A percentile compares a stretch with the other conserved stretches of the same genome.
Conservation (phyloP, 768 basidiomycete species). For the Tricholoma hemisulphureum region DNA sequence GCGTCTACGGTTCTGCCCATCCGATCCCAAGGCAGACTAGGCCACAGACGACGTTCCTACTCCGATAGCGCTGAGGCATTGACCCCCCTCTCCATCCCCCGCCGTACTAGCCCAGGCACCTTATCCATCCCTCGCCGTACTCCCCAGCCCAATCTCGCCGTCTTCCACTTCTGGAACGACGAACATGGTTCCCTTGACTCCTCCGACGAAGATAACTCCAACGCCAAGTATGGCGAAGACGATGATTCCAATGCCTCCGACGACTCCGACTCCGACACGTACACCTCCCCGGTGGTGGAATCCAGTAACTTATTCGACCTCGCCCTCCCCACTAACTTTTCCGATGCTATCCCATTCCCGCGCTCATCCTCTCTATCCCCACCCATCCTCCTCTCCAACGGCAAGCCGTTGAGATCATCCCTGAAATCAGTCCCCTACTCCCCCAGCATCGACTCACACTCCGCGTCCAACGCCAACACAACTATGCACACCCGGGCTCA, state of each 20-base stretch:
- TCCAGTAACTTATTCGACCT: neutral
- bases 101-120: conserved; percentile 39
- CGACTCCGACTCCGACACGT: too few relatives aligned
- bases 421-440: conserved; percentile 64
- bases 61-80: conserved; percentile 35
- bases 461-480: conserved; percentile 5
- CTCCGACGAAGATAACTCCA: conserved; percentile 14
- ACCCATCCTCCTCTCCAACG: conserved; percentile 60
- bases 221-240: conserved; percentile 14
- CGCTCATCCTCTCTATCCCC: conserved; percentile 18
- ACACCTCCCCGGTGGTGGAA: too few relatives aligned
- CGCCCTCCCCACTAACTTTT: neutral
- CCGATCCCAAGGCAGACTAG: conserved; percentile 30
- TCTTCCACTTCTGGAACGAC: conserved; percentile 39
- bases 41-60: conserved; percentile 39
- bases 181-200: conserved; percentile 30
- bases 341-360: neutral
- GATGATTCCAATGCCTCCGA: neutral
- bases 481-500: conserved; percentile 30
- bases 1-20: conserved; percentile 16
- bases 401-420: conserved; percentile 83
- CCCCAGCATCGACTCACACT: conserved; percentile 40
- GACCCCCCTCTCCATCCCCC: conserved; percentile 32
- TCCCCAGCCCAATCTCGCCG: conserved; percentile 34
- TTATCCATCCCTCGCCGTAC: conserved; percentile 37